Percentiles rank a stretch among this genome's conserved stretches.
Conservation (phyloP, 202 grass and related monocot species). For the Setaria viridis region DNA sequence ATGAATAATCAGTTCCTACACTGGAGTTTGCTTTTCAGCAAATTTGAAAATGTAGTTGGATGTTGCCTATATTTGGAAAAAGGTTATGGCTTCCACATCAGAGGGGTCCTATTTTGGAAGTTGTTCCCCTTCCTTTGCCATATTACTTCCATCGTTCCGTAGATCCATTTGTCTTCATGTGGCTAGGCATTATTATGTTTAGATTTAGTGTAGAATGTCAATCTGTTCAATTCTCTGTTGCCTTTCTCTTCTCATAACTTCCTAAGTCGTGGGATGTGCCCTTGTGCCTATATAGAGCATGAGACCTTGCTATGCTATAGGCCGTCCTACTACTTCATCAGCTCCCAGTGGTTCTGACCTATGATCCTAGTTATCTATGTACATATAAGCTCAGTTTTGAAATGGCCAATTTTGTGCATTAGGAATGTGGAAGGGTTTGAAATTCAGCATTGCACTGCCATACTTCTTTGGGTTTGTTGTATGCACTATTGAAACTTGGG, state of each 20-base stretch:
- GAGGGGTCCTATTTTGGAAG: neutral
- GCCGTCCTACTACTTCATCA: neutral
- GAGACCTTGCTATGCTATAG: constrained; percentile 3
- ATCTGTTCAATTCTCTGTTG: neutral
- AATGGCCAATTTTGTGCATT: neutral
- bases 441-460: neutral
- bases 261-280: neutral
- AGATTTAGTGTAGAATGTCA: neutral
- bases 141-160: neutral
- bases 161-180: neutral
- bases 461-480: neutral
- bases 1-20: neutral
- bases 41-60: neutral
- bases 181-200: neutral
- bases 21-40: neutral
- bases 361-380: neutral
- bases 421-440: neutral
- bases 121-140: neutral
- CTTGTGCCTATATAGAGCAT: neutral
- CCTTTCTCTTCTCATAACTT: neutral
- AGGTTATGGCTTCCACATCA: constrained; percentile 4
- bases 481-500: neutral
- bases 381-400: neutral
- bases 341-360: neutral
- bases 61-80: neutral